phyloP scores from a whole-genome alignment of 2,329 filamentous ascomycete species.

The Rosellinia necatrix region DNA sequence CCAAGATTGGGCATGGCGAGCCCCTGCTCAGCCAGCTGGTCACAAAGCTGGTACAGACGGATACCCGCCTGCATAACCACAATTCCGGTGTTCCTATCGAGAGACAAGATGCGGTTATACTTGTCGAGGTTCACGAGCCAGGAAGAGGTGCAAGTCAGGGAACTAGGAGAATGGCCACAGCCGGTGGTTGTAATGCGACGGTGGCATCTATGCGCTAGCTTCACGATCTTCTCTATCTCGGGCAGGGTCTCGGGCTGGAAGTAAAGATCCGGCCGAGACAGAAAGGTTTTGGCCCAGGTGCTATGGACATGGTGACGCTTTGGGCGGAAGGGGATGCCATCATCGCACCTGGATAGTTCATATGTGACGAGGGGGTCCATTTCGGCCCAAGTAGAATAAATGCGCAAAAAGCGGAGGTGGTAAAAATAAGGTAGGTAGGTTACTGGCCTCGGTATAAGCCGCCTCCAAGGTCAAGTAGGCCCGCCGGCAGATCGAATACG shows the following conservation, averaged over 20 bases:
- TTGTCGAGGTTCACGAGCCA: slow-evolving; percentile 95
- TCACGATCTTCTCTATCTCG: slow-evolving; percentile 84
- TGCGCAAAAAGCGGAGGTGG: neutral
- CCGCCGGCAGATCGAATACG: neutral
- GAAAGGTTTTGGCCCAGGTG: slow-evolving; percentile 95
- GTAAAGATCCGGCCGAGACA: slow-evolving; percentile 87
- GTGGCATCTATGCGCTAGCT: slow-evolving; percentile 78
- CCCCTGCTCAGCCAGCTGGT: slow-evolving; percentile 72
- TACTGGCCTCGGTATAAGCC: too few relatives aligned
- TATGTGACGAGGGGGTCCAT: slow-evolving; percentile 38
- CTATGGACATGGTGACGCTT: slow-evolving; percentile 74
- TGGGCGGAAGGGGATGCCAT: slow-evolving; percentile 73
- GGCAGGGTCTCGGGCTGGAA: slow-evolving; percentile 78
- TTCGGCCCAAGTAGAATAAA: neutral
- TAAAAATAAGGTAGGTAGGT: neutral
- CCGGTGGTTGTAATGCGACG: slow-evolving; percentile 85
- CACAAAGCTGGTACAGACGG: slow-evolving; percentile 74
- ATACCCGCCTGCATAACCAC: slow-evolving; percentile 89
- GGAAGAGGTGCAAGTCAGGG: slow-evolving; percentile 88
- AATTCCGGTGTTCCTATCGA: slow-evolving; percentile 68
- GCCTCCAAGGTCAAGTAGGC: too few relatives aligned
- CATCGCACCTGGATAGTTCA: slow-evolving; percentile 34
- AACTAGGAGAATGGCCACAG: slow-evolving; percentile 88
- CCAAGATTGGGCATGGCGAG: slow-evolving; percentile 90
- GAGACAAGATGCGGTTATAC: slow-evolving; percentile 71